A percentile compares a stretch with the other conserved stretches of the same genome.
Conservation (phyloP, 2,329 filamentous ascomycete species). For the Gnomoniopsis sp. region DNA sequence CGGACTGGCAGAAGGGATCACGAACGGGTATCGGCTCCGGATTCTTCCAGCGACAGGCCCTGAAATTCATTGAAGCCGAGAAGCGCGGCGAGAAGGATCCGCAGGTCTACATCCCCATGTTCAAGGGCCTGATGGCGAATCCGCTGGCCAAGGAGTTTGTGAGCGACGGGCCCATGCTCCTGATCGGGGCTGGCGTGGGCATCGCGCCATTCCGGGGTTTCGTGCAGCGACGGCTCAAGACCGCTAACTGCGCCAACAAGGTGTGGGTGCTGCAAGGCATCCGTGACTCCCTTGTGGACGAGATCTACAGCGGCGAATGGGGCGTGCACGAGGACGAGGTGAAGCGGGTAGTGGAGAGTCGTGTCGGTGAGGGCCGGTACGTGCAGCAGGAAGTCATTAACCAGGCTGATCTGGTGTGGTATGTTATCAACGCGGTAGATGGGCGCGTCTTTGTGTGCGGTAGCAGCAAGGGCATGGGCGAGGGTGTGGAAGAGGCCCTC, state of each 20-base stretch:
- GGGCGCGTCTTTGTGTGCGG: slow-evolving; percentile 96
- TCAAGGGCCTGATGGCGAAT: slow-evolving; percentile 97
- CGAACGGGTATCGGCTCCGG: slow-evolving; percentile 89
- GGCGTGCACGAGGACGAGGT: slow-evolving; percentile 87
- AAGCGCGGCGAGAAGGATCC: slow-evolving; percentile 51
- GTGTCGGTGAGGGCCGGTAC: slow-evolving; percentile 76
- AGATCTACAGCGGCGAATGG: slow-evolving; percentile 95
- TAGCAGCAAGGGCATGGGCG: slow-evolving; percentile 93
- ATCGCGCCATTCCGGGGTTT: slow-evolving; percentile 98
- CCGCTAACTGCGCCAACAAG: slow-evolving; percentile 95
- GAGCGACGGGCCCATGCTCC: slow-evolving; percentile 91
- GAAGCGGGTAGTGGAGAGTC: slow-evolving; percentile 76
- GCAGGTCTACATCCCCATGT: slow-evolving; percentile 86
- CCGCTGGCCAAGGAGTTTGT: slow-evolving; percentile 89
- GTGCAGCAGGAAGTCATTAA: slow-evolving; percentile 92
- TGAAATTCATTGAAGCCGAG: slow-evolving; percentile 66
- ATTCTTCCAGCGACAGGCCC: slow-evolving; percentile 85
- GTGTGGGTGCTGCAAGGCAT: slow-evolving; percentile 95
- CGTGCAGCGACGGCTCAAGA: slow-evolving; percentile 88
- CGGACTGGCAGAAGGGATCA: slow-evolving; percentile 69
- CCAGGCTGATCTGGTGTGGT: slow-evolving; percentile 97
- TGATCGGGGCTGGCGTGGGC: slow-evolving; percentile 94
- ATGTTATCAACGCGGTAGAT: slow-evolving; percentile 93
- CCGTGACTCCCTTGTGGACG: slow-evolving; percentile 89
- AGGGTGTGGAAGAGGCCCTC: slow-evolving; percentile 85